These are phyloP conservation scores for Pythium plurisporium DNA, from an alignment of 352 stramenopile genomes.

Conservation along the genomic window DNA sequence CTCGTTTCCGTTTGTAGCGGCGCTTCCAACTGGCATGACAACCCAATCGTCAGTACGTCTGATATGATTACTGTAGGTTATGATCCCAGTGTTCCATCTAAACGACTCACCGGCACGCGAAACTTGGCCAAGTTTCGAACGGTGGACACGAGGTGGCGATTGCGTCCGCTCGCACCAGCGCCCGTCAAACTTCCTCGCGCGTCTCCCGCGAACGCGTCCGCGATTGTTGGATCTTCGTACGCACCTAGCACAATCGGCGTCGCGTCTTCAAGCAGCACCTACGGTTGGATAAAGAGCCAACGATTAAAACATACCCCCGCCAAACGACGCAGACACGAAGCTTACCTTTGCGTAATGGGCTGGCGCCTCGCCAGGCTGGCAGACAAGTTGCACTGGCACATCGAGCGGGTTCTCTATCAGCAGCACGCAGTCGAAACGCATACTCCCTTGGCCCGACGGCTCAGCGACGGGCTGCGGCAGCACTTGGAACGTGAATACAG, in stretches of 20 bases:
- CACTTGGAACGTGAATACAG: constrained; percentile 65
- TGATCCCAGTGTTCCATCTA: too few species aligned
- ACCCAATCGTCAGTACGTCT: too few species aligned
- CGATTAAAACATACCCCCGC: background rate
- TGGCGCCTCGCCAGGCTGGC: constrained; percentile 16
- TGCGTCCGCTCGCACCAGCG: constrained; percentile 22
- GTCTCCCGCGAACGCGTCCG: constrained; percentile 53
- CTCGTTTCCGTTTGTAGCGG: too few species aligned
- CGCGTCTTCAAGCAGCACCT: constrained; percentile 48
- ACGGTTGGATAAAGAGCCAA: too few species aligned
- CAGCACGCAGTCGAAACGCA: constrained; percentile 45
- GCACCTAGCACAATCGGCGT: constrained; percentile 62
- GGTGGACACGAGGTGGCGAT: constrained; percentile 50
- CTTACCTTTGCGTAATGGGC: constrained; percentile 22
- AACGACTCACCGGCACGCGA: constrained; percentile 6
- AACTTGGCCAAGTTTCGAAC: constrained; percentile 22
- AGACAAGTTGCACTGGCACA: constrained; percentile 60
- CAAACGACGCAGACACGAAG: background rate
- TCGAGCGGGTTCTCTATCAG: constrained; percentile 84
- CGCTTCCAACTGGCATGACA: constrained; percentile 1
- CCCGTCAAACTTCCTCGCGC: constrained; percentile 3
- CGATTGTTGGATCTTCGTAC: constrained; percentile 83
- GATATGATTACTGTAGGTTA: too few species aligned
- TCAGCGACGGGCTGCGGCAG: constrained; percentile 31
- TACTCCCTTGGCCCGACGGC: background rate